Conservation (phyloP, 345 rosid genomes). For the Psidium friedrichsthalianum region DNA sequence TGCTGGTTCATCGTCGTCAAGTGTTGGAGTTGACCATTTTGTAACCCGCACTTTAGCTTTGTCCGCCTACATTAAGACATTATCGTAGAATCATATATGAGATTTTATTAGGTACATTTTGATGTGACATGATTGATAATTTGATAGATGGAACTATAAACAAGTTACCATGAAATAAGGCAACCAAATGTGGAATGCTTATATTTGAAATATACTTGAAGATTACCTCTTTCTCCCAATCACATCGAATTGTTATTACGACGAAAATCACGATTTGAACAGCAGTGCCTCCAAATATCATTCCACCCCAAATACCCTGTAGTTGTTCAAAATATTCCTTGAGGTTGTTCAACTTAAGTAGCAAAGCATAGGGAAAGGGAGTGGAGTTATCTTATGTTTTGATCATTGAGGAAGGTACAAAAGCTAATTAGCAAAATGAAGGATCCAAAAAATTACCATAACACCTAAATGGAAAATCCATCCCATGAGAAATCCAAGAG, state of each 20-base stretch:
- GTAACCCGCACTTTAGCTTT: background rate
- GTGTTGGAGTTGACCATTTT: background rate
- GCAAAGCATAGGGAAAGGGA: background rate
- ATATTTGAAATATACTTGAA: background rate
- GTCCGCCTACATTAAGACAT: background rate
- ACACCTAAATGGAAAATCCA: conserved; percentile 48
- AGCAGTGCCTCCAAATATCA: conserved; percentile 14
- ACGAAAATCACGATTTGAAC: conserved; percentile 42
- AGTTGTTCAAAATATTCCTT: background rate
- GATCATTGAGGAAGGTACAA: background rate
- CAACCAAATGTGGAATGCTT: background rate
- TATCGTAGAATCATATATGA: background rate
- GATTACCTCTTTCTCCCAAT: conserved; percentile 9
- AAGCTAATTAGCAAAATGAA: conserved; percentile 2
- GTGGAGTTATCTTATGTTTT: background rate
- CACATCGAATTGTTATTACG: conserved; percentile 23
- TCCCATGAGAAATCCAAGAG: conserved; percentile 54
- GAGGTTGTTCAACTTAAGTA: background rate
- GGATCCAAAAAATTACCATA: conserved; percentile 7
- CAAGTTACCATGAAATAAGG: background rate
- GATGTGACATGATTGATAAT: background rate
- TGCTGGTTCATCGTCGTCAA: background rate
- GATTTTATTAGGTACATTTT: background rate
- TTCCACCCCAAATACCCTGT: conserved; percentile 12
- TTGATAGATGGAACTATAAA: background rate